Conservation (phyloP, 2,329 filamentous ascomycete genomes). For the Paraconiothyrium sp. region DNA sequence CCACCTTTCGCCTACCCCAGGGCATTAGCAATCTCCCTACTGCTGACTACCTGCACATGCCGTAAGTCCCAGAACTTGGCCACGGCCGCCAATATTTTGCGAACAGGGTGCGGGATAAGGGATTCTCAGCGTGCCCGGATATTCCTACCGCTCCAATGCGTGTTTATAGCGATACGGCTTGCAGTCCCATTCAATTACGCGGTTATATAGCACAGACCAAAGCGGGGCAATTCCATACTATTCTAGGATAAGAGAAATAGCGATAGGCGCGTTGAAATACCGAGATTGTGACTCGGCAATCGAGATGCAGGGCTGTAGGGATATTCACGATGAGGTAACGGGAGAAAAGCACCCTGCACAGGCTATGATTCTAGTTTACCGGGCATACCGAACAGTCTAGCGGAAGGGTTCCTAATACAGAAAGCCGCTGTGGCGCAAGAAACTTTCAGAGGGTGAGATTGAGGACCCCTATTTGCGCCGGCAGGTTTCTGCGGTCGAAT, state of each 20-base stretch:
- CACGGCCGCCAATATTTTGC: not conserved
- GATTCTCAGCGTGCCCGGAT: not conserved
- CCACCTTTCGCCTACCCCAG: not conserved
- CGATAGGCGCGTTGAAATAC: too few species aligned
- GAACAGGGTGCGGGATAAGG: not conserved
- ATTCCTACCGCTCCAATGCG: not conserved
- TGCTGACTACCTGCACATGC: not conserved
- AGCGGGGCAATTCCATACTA: too few species aligned
- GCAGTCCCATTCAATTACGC: not conserved
- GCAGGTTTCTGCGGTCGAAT: not conserved
- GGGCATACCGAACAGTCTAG: not conserved
- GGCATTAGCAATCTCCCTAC: not conserved
- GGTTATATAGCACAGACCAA: too few species aligned
- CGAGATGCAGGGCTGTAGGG: too few species aligned
- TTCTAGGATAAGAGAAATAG: too few species aligned
- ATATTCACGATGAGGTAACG: too few species aligned
- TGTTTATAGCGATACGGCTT: not conserved
- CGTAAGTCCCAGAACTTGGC: not conserved
- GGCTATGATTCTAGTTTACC: not conserved
- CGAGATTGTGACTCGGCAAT: too few species aligned
- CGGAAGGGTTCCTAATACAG: not conserved
- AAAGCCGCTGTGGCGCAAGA: not conserved
- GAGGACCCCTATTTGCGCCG: not conserved
- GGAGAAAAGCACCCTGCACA: too few species aligned
- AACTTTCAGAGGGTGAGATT: not conserved